Evolutionary conservation across 2,329 filamentous ascomycete genomes (phyloP).

Genomic region (Sporothrix luriei): DNA sequence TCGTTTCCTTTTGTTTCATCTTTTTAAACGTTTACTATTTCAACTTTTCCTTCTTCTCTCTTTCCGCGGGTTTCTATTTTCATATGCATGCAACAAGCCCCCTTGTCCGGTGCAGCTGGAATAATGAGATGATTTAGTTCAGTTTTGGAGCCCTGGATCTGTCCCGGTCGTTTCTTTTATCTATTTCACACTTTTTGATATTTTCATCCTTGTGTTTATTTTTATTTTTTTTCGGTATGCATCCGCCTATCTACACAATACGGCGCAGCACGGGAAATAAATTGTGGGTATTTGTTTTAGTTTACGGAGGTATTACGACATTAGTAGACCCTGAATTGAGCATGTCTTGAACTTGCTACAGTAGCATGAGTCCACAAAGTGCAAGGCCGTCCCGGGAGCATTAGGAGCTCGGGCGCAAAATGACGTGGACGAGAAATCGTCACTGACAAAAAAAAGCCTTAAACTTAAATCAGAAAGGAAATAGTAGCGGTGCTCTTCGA

Average conservation of each 20-base stretch:
- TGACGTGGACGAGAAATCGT: too few relatives aligned
- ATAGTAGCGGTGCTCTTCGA: not conserved
- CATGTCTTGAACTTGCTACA: not conserved
- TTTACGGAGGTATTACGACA: not conserved
- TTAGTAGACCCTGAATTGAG: not conserved
- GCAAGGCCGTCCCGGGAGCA: not conserved
- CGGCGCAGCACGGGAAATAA: constrained; percentile 23
- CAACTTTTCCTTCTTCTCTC: not conserved
- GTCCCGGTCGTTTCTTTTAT: not conserved
- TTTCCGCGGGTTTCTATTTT: not conserved
- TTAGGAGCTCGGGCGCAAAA: constrained; percentile 10
- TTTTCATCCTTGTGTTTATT: not conserved
- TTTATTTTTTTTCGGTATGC: too few relatives aligned
- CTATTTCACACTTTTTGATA: not conserved
- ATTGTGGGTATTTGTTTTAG: constrained; percentile 3
- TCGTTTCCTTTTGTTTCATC: constrained; percentile 17
- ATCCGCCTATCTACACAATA: constrained; percentile 16
- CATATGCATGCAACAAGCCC: constrained; percentile 13
- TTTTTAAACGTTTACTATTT: not conserved
- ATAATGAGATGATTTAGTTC: not conserved
- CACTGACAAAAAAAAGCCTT: not conserved
- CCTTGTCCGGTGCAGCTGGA: not conserved
- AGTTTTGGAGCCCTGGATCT: not conserved
- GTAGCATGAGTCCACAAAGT: not conserved
- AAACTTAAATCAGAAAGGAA: not conserved